Evolutionary conservation across 108 stramenopile species (phyloP).

Genomic region (Cyclostephanos tholiformis): DNA sequence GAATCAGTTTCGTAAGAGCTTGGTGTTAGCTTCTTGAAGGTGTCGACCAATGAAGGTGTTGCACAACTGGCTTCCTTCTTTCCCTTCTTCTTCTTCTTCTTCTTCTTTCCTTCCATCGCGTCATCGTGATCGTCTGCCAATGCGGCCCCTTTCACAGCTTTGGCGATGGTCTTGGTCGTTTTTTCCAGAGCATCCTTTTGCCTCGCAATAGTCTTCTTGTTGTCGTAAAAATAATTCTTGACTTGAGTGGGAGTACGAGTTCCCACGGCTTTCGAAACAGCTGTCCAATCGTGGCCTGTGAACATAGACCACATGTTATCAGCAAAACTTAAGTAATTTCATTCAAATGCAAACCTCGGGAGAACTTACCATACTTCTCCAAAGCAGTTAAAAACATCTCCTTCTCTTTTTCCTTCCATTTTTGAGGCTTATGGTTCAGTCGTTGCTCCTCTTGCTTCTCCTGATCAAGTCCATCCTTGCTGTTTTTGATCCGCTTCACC

Average conservation of each 20-base stretch:
- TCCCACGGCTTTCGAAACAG: constrained; percentile 66
- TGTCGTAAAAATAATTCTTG: constrained; percentile 89
- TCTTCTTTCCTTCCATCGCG: constrained; percentile 22
- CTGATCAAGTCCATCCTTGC: constrained; percentile 6
- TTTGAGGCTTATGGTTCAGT: constrained; percentile 53
- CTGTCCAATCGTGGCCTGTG: constrained; percentile 62
- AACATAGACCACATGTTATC: background rate
- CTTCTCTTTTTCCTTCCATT: constrained; percentile 81
- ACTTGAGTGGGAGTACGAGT: constrained; percentile 77
- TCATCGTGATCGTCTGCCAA: background rate
- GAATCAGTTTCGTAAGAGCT: background rate
- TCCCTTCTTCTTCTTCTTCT: constrained; percentile 16
- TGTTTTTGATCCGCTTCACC: background rate
- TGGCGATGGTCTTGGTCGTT: constrained; percentile 10
- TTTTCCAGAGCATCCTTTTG: constrained; percentile 18
- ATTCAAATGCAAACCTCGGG: constrained; percentile 4
- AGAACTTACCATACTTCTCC: constrained; percentile 67
- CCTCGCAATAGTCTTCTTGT: constrained; percentile 72
- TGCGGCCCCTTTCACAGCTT: background rate
- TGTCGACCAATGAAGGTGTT: background rate
- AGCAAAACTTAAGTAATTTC: background rate
- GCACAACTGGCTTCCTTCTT: constrained; percentile 1
- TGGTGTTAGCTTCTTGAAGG: background rate
- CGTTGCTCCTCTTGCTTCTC: constrained; percentile 26
- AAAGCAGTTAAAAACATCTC: constrained; percentile 74